phyloP scores from a whole-genome alignment of 2,329 filamentous ascomycete genomes.

The Rhynchosporium secalis region DNA sequence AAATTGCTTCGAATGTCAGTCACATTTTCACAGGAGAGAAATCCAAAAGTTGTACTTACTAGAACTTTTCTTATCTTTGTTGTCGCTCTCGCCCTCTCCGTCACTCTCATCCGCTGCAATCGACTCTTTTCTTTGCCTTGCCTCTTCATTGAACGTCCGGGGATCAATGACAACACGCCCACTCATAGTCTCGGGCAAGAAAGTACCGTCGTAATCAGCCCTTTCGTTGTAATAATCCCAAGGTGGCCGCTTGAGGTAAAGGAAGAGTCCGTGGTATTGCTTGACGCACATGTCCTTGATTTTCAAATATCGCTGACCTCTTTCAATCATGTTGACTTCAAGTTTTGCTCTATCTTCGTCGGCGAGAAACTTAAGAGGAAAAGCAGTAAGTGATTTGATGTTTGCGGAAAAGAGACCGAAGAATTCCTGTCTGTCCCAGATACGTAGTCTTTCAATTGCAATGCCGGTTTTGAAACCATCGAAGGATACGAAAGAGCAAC shows the following conservation, averaged over 20 bases:
- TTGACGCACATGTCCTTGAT: constrained; percentile 20
- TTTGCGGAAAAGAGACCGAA: constrained; percentile 16
- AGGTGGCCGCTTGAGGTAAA: constrained; percentile 22
- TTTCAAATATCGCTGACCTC: constrained; percentile 21
- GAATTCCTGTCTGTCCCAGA: constrained; percentile 24
- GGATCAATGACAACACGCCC: constrained; percentile 24
- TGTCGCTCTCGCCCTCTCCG: constrained; percentile 4
- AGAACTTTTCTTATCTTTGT: neutral
- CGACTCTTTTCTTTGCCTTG: constrained; percentile 18
- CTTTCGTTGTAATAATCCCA: constrained; percentile 25
- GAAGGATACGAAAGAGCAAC: constrained; percentile 18
- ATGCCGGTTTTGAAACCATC: constrained; percentile 20
- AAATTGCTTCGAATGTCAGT: neutral
- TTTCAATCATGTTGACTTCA: constrained; percentile 12
- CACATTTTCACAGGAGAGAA: neutral
- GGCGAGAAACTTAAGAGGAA: constrained; percentile 18
- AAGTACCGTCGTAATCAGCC: constrained; percentile 19
- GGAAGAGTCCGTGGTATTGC: constrained; percentile 23
- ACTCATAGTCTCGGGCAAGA: constrained; percentile 26
- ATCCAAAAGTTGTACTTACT: neutral
- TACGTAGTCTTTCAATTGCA: constrained; percentile 18
- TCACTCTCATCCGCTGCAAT: constrained; percentile 11
- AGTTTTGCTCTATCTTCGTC: neutral
- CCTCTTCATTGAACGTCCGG: constrained; percentile 27
- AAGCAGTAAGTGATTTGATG: constrained; percentile 17